Evolutionary conservation across 2,329 filamentous ascomycete species (phyloP).

Genomic region (Exophiala calicioides): DNA sequence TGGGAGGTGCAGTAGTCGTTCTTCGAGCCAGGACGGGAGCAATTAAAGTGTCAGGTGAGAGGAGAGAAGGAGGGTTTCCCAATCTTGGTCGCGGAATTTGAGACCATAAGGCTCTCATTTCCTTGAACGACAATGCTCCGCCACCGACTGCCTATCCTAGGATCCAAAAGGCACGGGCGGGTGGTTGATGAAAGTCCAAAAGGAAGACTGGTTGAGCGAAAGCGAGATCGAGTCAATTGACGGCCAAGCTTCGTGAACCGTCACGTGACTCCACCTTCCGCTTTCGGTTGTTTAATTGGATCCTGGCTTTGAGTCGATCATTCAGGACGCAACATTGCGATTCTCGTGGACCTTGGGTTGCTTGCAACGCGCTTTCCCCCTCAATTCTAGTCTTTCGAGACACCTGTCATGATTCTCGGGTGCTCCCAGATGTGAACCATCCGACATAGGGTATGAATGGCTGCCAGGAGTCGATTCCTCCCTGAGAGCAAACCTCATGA

Average conservation of each 20-base stretch:
- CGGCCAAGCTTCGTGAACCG: slow-evolving; percentile 1
- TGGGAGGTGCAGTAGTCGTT: slow-evolving; percentile 22
- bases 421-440: slow-evolving; percentile 10
- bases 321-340: no score
- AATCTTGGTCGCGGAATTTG: slow-evolving; percentile 25
- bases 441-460: slow-evolving; percentile 16
- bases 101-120: slow-evolving; percentile 28
- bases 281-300: no score
- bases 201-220: no score
- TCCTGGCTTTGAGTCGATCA: no score
- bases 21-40: slow-evolving; percentile 18
- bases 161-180: neutral
- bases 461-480: slow-evolving; percentile 26
- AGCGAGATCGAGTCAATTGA: slow-evolving; percentile 1
- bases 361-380: no score
- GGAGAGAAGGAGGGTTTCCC: slow-evolving; percentile 12
- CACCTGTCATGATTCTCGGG: no score
- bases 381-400: no score
- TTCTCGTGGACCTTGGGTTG: no score
- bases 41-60: slow-evolving; percentile 9
- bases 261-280: slow-evolving; percentile 4
- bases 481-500: slow-evolving; percentile 17
- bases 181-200: no score
- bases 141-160: slow-evolving; percentile 5
- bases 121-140: slow-evolving; percentile 11